Evolutionary conservation across 169 alveolate species (phyloP).

Genomic region (Plasmodium knowlesi): DNA sequence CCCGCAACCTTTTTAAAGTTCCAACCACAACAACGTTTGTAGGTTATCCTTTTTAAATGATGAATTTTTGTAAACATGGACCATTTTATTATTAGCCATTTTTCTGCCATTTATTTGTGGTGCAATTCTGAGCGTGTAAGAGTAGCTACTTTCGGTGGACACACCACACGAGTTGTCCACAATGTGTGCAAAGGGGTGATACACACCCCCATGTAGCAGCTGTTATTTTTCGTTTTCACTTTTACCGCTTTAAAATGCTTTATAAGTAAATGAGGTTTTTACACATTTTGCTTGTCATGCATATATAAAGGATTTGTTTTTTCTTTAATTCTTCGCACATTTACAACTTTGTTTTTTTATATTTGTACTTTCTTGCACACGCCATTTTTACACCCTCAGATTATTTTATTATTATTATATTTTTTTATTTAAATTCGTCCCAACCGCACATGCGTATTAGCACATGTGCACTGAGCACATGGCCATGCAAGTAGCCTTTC

Average conservation of each 20-base stretch:
- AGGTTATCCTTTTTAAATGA: background rate
- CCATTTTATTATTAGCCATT: background rate
- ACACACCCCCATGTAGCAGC: background rate
- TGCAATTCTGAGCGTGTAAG: background rate
- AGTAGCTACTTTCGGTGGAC: background rate
- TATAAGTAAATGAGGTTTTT: background rate
- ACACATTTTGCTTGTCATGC: background rate
- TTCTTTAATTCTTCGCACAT: background rate
- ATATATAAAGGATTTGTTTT: background rate
- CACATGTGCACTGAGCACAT: background rate
- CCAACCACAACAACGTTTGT: background rate
- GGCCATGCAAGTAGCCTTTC: background rate
- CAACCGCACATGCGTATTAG: background rate
- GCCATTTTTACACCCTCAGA: background rate
- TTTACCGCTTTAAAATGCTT: background rate
- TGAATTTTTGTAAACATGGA: background rate
- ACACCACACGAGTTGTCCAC: background rate
- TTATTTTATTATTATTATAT: background rate
- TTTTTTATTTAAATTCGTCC: background rate
- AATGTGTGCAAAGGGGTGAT: background rate
- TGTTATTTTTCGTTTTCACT: constrained; percentile 8
- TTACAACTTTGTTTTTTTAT: constrained; percentile 2
- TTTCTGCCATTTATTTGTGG: background rate
- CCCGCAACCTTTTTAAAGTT: background rate
- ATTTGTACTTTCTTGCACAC: background rate